Conservation (phyloP, 352 stramenopile species). For the Phytopythium cucurbitacearum region DNA sequence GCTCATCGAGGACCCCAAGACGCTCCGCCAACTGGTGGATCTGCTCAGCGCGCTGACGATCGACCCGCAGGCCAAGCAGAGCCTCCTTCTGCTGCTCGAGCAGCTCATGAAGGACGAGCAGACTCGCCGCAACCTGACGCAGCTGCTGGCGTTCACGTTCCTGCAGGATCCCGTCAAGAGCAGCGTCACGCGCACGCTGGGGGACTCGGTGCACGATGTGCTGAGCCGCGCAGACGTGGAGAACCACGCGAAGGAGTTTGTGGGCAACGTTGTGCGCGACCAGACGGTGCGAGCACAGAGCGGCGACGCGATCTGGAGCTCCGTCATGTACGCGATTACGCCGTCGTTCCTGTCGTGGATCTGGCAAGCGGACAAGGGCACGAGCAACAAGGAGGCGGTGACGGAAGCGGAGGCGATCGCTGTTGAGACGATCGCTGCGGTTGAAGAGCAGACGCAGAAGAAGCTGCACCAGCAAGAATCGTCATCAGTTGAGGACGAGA, state of each 20-base stretch:
- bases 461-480: constrained; percentile 17
- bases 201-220: constrained; percentile 70
- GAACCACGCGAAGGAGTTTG: constrained; percentile 81
- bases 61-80: constrained; percentile 43
- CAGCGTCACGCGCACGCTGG: constrained; percentile 47
- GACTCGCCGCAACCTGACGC: constrained; percentile 47
- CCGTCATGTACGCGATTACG: constrained; percentile 76
- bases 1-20: constrained; percentile 53
- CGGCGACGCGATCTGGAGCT: constrained; percentile 76
- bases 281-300: constrained; percentile 77
- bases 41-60: constrained; percentile 42
- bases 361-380: constrained; percentile 26
- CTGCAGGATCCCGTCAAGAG: constrained; percentile 62
- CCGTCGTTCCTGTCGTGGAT: constrained; percentile 75
- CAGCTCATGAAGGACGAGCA: constrained; percentile 58
- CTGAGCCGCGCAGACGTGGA: constrained; percentile 72
- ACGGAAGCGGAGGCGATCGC: constrained; percentile 17
- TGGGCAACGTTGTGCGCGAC: constrained; percentile 72
- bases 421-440: constrained; percentile 26
- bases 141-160: constrained; percentile 65
- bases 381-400: constrained; percentile 7
- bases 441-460: constrained; percentile 23
- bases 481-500: constrained; percentile 3
- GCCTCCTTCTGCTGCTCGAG: constrained; percentile 51
- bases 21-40: constrained; percentile 47